Base-by-base conservation (phyloP, 2,329 filamentous ascomycete species). In the Paraphaeosphaeria minitans region DNA sequence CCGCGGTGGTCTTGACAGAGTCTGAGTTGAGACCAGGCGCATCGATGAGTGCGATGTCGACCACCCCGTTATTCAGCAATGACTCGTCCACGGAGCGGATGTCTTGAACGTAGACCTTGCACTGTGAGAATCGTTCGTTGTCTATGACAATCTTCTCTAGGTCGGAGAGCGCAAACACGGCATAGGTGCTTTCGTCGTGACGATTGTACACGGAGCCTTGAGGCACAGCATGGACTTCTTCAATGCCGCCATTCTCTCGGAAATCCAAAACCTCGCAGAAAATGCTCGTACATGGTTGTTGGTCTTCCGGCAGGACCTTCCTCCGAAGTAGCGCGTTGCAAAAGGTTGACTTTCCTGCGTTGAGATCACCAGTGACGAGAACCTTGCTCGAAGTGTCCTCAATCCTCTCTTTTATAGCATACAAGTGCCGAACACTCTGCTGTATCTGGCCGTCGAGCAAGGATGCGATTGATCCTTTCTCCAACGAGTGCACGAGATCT, bases 371-470 rank as follows among this genome's bases (percentile, higher is more conserved):
- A 0, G 95, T 99, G 19, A 99, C 89, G 58, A 99, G 80, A 1
- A 99, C 95, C 77, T 99, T 99, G 79, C 94, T 98, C 4, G 94
- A 92, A 0, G 92, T 98, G 77, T 99, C 95, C 75, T 98, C 95
- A 62, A 99, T 99, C 54, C 95, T 89, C 66, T 98, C 95, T 60
- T 93, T 88, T 35, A 99, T 83, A 0, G 91, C 88, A 56, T 92
- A 84, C 1, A 99, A 84, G 77, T 99, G 95, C 68, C 93, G 92
- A 73, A 98, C 90, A 75, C 93, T 97, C 61, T 95, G 92, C 68
- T 89, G 90, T 69, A 99, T 97, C 78, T 97, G 97, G 27, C 93
- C 93, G 75, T 98, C 94, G 41, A 99, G 81, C 2, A 99, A 81
- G 1, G 93, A 89, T 0, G 95, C 95, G 60, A 99, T 90, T 0